Conservation (phyloP, 257 asterid genomes). For the Fraxinus pennsylvanica region DNA sequence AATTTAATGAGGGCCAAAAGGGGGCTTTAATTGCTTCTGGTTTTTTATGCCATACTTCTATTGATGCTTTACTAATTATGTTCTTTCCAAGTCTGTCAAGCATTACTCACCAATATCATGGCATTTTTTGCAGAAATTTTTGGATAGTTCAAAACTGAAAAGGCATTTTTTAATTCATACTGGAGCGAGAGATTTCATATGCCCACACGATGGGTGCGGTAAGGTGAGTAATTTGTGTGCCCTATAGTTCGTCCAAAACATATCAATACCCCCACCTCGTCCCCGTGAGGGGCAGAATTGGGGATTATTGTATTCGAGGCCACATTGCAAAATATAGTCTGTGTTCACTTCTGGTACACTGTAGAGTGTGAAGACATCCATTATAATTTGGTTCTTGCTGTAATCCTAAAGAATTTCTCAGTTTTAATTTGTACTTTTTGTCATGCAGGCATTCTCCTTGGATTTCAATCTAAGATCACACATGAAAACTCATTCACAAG, state of each 20-base stretch:
- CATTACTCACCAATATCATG: background rate
- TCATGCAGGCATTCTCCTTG: constrained; percentile 85
- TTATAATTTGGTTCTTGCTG: background rate
- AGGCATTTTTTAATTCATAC: constrained; percentile 96
- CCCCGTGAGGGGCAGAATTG: background rate
- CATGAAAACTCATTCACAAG: constrained; percentile 99
- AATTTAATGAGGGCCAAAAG: no score
- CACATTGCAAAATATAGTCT: no score
- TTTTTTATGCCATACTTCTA: background rate
- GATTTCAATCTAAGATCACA: constrained; percentile 97
- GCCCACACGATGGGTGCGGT: constrained; percentile 99
- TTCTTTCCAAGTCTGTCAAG: background rate
- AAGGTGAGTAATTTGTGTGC: constrained; percentile 59
- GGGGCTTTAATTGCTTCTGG: background rate
- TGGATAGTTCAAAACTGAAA: constrained; percentile 97
- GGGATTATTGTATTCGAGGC: background rate
- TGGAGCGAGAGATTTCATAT: constrained; percentile 88
- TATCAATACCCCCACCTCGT: background rate
- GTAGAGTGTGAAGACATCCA: background rate
- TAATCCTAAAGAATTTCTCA: background rate
- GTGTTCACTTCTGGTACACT: background rate
- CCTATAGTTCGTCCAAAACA: background rate
- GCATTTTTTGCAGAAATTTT: constrained; percentile 77
- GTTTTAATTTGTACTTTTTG: background rate
- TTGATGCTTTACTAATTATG: background rate